Base-by-base conservation (phyloP, 768 basidiomycete species). In the Crassisporium funariophilum region DNA sequence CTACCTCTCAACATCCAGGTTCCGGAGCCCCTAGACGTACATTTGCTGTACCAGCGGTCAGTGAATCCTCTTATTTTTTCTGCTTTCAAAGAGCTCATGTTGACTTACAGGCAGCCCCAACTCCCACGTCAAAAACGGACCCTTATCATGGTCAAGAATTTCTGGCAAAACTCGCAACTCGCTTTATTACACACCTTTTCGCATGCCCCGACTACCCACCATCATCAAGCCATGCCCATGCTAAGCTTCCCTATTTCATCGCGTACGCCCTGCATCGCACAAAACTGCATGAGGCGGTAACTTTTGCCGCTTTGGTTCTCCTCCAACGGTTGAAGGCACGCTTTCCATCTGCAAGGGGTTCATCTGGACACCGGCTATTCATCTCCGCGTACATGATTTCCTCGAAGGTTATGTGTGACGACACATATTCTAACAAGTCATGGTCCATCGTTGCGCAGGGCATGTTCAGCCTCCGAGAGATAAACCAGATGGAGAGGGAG, bases 401-500 rank as follows among this genome's bases (percentile, higher is more conserved):
- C 2, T 86, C 84, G 8, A 92, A 92, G 61, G 87, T 93, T n/a
- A 87, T 92, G 39, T 93, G 91, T 68, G 91, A 95, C 71, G 91
- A 94, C 57, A 94, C 91, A 0, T 95, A 94, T 64, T 91, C 88
- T 12, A 94, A 94, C 78, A 91, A 92, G 62, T 89, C 87, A 0
- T 95, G 92, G 92, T 81, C 82, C 4, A 87, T 94, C 35, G 92
- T 95, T 31, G 91, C 88, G 0, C 90, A 94, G 65, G 84, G 82
- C 21, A 86, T 92, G 81, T 95, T 94, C 58, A 77, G 74, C 3
- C 70, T 95, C 5, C 78, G 88, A 36, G 93, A 95, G 76, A 86
- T 97, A 60, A 97, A 97, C 66, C 92, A 95, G 75, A 94, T 95
- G 92, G 93, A 95, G 72, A 73, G 91, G 17, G 92, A 95, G 68